Conservation (phyloP, 2,329 filamentous ascomycete genomes). For the Fusarium sp. region DNA sequence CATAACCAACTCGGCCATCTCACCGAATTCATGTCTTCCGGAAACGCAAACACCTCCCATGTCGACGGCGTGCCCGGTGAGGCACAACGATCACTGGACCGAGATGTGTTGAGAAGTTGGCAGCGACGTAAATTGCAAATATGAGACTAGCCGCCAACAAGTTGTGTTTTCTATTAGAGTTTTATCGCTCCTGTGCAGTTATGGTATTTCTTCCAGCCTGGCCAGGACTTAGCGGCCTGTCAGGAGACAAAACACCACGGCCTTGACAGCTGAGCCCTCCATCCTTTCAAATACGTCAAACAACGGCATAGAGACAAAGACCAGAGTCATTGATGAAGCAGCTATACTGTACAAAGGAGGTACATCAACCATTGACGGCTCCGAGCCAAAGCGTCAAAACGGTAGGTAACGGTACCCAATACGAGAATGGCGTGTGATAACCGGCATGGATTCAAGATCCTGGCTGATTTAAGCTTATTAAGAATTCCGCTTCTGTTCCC, state of each 20-base stretch:
- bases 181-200: neutral
- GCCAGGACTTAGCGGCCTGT: neutral
- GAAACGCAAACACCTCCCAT: neutral
- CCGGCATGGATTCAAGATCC: neutral
- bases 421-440: neutral
- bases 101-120: neutral
- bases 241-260: neutral
- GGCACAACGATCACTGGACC: neutral
- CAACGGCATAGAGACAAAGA: neutral
- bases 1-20: slow-evolving; percentile 5
- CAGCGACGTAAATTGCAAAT: neutral
- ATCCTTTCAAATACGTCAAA: neutral
- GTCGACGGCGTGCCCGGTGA: neutral
- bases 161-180: neutral
- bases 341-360: neutral
- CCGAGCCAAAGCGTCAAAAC: neutral
- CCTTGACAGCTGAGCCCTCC: neutral
- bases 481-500: neutral
- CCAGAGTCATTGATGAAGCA: neutral
- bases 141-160: neutral
- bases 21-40: neutral
- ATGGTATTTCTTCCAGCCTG: neutral
- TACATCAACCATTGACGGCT: neutral
- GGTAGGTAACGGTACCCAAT: neutral
- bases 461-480: neutral